Base-by-base conservation (phyloP, 1,139 yeast genomes). In the Hyphopichia khmerensis region DNA sequence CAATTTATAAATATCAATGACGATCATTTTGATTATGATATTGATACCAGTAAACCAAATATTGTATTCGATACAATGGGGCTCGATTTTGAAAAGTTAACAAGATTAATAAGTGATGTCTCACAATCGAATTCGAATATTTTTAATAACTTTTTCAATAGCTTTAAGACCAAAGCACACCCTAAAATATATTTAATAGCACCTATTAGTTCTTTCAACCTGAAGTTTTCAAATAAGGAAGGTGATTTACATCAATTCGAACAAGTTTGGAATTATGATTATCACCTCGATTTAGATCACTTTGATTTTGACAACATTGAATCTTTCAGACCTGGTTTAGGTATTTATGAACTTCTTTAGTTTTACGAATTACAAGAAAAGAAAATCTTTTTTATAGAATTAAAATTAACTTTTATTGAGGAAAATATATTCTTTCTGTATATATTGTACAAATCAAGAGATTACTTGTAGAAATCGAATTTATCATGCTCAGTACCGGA, bases 401-500 rank as follows among this genome's bases (percentile, higher is more conserved):
- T 21, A 6, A 21, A 21, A 6, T 26, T 26, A 9, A 26, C 11
- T 26, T 26, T 26, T 26, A 26, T 26, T 26, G 10, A 26, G 13
- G n/a, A 29, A 13, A n/a, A 17, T 42, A 30, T 34, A 19, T 24
- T 18, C 21, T 31, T 18, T 17, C 38, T 38, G 32, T 31, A 23
- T 39, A 33, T 33, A 36, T 14, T 21, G 15, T 36, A 36, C 33
- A 36, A 37, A 19, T 18, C 11, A 21, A 21, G 23, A 38, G 33
- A 44, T 54, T 72, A 95, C 76, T 90, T 93, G 71, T 95, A 95
- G 79, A 95, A 95, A 48, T 93, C 99, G 69, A 91, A 93, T 73
- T 93, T 95, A 66, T 93, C 99, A 53, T 88, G 95, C 64, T 95
- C 99, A 53, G 83, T 82, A 45, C 96, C 96, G 5, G 96, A 80